Percentiles rank a stretch among this genome's conserved stretches.
Conservation (phyloP, 2,329 filamentous ascomycete genomes). For the Trichophyton schoenleinii region DNA sequence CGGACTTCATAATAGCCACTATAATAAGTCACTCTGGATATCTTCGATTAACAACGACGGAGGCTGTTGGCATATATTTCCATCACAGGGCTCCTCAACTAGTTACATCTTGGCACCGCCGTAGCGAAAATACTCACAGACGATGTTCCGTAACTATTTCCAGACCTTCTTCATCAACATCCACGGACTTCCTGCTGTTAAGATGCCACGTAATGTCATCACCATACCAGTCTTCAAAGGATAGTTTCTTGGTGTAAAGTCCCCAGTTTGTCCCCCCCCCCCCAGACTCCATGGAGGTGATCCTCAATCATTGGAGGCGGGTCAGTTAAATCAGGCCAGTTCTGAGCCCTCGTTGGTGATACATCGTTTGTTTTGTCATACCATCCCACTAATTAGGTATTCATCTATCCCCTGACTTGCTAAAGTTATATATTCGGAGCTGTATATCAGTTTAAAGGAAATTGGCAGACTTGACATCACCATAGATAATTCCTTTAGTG, state of each 20-base stretch:
- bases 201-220: slow-evolving; percentile 9
- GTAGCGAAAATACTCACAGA: slow-evolving; percentile 9
- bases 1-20: no score
- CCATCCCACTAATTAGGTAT: slow-evolving; percentile 8
- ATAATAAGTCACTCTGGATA: background rate
- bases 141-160: background rate
- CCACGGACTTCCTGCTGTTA: slow-evolving; percentile 9
- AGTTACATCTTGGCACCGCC: slow-evolving; percentile 9
- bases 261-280: slow-evolving; percentile 8
- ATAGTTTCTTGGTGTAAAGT: slow-evolving; percentile 7
- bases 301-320: slow-evolving; percentile 10
- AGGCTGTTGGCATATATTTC: no score
- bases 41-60: no score
- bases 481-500: slow-evolving; percentile 9
- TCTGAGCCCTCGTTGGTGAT: slow-evolving; percentile 6
- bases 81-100: background rate
- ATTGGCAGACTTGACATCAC: slow-evolving; percentile 9
- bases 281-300: slow-evolving; percentile 7
- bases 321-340: slow-evolving; percentile 10
- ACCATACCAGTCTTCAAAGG: slow-evolving; percentile 10
- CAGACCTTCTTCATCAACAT: slow-evolving; percentile 10
- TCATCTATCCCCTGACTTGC: slow-evolving; percentile 4
- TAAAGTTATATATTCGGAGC: slow-evolving; percentile 8
- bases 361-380: slow-evolving; percentile 8
- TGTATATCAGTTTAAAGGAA: slow-evolving; percentile 8